Evolutionary conservation across 495 filamentous ascomycete genomes (phyloP).

Genomic region (Eremomyces bilateralis): DNA sequence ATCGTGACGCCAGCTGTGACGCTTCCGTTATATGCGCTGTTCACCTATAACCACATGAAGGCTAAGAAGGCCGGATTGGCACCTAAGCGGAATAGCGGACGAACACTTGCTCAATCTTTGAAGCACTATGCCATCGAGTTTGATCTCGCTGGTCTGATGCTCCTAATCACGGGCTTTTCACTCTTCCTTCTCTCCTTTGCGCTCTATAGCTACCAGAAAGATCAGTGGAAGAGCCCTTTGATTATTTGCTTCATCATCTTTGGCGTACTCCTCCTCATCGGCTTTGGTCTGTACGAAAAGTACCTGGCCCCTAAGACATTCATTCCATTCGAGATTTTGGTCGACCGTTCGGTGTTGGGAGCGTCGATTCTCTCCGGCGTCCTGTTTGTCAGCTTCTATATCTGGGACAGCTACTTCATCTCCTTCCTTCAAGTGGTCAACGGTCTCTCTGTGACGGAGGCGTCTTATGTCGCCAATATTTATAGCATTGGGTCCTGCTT

Average conservation of each 20-base stretch:
- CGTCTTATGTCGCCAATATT: conserved; percentile 42
- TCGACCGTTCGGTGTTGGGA: conserved; percentile 40
- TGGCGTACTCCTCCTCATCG: conserved; percentile 31
- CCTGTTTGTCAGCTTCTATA: conserved; percentile 39
- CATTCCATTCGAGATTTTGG: conserved; percentile 36
- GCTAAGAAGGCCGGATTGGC: conserved; percentile 24
- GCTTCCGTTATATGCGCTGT: conserved; percentile 8
- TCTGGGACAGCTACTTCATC: conserved; percentile 29
- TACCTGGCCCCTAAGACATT: conserved; percentile 33
- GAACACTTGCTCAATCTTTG: conserved; percentile 26
- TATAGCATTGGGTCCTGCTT: conserved; percentile 52
- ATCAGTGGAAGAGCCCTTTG: conserved; percentile 26
- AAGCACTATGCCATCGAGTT: conserved; percentile 36
- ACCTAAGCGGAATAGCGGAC: conserved; percentile 20
- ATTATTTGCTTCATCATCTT: conserved; percentile 37
- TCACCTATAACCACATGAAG: conserved; percentile 11
- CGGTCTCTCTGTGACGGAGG: conserved; percentile 28
- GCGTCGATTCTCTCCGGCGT: conserved; percentile 32
- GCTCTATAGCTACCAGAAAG: conserved; percentile 23
- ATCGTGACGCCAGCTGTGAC: conserved; percentile 11
- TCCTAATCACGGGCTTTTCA: conserved; percentile 34
- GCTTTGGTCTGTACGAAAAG: conserved; percentile 38
- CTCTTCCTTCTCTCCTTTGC: conserved; percentile 44
- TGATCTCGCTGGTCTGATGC: conserved; percentile 34
- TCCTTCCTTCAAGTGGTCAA: conserved; percentile 56